These are phyloP conservation scores for Litchi chinensis DNA, from an alignment of 345 rosid species.

Conservation along the genomic window DNA sequence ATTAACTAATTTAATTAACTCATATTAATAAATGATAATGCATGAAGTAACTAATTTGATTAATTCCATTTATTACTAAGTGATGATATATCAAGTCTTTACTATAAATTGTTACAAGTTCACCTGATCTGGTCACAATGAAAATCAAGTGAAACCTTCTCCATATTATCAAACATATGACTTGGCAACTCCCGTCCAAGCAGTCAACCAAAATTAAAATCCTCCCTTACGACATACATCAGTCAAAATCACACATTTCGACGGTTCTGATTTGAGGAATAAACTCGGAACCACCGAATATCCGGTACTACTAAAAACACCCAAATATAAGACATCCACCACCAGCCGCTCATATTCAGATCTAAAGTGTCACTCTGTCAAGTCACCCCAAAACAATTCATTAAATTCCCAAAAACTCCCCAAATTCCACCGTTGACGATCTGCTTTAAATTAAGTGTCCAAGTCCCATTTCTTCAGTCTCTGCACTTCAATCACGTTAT, in stretches of 20 bases:
- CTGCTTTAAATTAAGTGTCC: constrained; percentile 20
- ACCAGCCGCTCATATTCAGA: not conserved
- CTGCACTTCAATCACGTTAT: not conserved
- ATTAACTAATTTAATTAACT: too few relatives aligned
- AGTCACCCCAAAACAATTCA: constrained; percentile 4
- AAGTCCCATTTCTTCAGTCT: not conserved
- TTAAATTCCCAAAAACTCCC: constrained; percentile 12
- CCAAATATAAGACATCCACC: not conserved
- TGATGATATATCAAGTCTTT: too few relatives aligned
- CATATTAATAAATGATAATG: too few relatives aligned
- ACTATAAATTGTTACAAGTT: too few relatives aligned
- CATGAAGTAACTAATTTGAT: too few relatives aligned
- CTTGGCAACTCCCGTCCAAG: not conserved
- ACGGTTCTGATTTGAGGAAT: not conserved
- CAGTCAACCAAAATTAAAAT: not conserved
- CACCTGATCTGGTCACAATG: not conserved
- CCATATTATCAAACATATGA: not conserved
- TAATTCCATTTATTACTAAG: too few relatives aligned
- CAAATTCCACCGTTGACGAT: constrained; percentile 24
- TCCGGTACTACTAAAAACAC: not conserved
- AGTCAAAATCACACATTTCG: not conserved
- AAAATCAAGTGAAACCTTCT: not conserved
- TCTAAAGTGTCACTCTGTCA: not conserved
- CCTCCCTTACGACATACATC: not conserved
- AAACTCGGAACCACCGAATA: not conserved